phyloP scores from a whole-genome alignment of 169 alveolate species.

The Eimeria tenella region DNA sequence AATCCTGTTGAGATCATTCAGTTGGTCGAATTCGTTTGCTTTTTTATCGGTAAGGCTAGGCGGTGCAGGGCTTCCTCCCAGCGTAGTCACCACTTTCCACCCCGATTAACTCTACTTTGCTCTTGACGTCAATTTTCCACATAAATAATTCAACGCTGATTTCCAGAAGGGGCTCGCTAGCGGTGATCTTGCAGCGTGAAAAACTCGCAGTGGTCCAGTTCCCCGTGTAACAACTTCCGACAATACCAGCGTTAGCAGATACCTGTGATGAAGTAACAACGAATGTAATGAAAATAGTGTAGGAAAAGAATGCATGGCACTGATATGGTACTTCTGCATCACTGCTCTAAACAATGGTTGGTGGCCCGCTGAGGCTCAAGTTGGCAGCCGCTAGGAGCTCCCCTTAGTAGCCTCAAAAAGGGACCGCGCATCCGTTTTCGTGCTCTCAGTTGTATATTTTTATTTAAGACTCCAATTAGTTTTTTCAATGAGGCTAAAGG shows the following conservation, averaged over 20 bases:
- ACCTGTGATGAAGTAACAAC: background rate
- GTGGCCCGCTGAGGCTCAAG: background rate
- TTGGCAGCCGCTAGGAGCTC: conserved; percentile 27
- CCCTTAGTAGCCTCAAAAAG: no score
- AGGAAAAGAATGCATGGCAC: background rate
- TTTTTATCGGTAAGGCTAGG: no score
- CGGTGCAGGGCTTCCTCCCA: no score
- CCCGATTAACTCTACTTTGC: no score
- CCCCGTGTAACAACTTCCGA: background rate
- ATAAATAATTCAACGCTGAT: background rate
- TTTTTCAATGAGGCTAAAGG: no score
- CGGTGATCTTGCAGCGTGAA: background rate
- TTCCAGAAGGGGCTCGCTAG: background rate
- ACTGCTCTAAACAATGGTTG: conserved; percentile 14
- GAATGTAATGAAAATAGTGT: background rate
- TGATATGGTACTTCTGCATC: background rate
- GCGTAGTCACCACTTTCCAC: no score
- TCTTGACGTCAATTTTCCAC: no score
- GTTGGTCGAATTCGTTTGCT: no score
- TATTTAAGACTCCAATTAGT: no score
- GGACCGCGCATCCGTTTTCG: no score
- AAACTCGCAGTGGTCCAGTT: background rate
- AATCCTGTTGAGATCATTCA: no score
- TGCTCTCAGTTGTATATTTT: no score
- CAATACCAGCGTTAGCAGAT: background rate